Percentiles rank a stretch among this genome's conserved stretches.
Evolutionary conservation across 1,284 basidiomycete genomes (phyloP).

Genomic region (Anthracocystis setariae): DNA sequence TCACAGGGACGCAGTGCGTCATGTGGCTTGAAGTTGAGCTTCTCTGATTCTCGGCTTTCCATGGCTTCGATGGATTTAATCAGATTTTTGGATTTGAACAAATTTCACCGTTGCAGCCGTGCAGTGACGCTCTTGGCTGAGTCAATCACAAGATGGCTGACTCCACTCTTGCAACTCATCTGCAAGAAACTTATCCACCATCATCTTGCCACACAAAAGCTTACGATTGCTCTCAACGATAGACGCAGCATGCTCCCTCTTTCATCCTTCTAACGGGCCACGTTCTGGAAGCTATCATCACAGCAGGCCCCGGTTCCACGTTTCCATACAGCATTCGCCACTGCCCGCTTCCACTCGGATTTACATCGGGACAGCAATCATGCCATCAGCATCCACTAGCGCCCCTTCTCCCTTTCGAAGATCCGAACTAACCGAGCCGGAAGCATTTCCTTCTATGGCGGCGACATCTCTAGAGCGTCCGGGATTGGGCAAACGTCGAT

Average conservation of each 20-base stretch:
- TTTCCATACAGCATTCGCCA: not conserved
- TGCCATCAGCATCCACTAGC: conserved; percentile 11
- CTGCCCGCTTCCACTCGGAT: conserved; percentile 15
- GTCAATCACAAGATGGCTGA: conserved; percentile 7
- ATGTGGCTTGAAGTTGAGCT: conserved; percentile 11
- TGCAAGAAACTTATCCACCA: not conserved
- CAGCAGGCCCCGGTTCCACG: conserved; percentile 1
- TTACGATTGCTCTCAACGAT: not conserved
- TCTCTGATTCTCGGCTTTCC: conserved; percentile 31
- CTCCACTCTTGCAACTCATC: conserved; percentile 5
- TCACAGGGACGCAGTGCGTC: conserved; percentile 17
- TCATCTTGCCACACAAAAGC: not conserved
- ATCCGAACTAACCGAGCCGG: conserved; percentile 18
- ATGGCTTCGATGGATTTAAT: conserved; percentile 13
- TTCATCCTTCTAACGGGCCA: not conserved
- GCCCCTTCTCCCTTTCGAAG: conserved; percentile 11
- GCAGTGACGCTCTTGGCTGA: conserved; percentile 9
- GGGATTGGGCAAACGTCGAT: conserved; percentile 4
- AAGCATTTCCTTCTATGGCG: conserved; percentile 41
- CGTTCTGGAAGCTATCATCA: not conserved
- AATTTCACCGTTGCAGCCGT: conserved; percentile 6
- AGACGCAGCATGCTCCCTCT: conserved; percentile 8
- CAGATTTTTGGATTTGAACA: not conserved
- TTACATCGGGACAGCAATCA: not conserved
- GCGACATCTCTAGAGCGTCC: conserved; percentile 37